Percentiles rank a stretch among this genome's conserved stretches.
Evolutionary conservation across 768 basidiomycete genomes (phyloP).

Genomic region (Kwoniella sp.): DNA sequence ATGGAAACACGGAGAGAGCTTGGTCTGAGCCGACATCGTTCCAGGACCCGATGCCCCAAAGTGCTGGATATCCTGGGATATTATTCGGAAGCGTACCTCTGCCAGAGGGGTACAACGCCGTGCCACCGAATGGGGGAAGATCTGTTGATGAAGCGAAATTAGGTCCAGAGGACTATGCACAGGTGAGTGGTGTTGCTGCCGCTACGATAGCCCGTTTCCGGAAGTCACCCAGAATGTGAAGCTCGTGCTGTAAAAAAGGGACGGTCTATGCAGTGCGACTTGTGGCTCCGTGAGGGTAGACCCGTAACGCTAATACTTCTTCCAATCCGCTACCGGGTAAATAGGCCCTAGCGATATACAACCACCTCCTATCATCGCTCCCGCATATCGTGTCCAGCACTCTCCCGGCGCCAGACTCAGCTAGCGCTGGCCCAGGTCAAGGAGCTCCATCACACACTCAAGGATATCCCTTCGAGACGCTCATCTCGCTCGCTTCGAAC

Average conservation of each 20-base stretch:
- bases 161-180: constrained; percentile 31
- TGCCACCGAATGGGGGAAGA: constrained; percentile 9
- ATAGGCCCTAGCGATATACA: constrained; percentile 19
- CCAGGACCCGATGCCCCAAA: constrained; percentile 10
- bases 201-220: too few species aligned
- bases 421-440: not conserved
- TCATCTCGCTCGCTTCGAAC: constrained; percentile 16
- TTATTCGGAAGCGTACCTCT: constrained; percentile 22
- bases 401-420: not conserved
- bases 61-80: constrained; percentile 27
- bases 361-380: constrained; percentile 15
- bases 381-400: constrained; percentile 8
- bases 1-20: not conserved
- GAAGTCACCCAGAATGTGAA: too few species aligned
- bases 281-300: not conserved
- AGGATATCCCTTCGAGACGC: constrained; percentile 18
- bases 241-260: too few species aligned
- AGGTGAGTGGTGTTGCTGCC: constrained; percentile 18
- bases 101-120: constrained; percentile 18
- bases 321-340: not conserved
- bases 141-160: constrained; percentile 9
- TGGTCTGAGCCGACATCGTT: constrained; percentile 14
- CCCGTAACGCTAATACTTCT: not conserved
- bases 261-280: too few species aligned
- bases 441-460: not conserved